Base-by-base conservation (phyloP, 169 alveolate genomes). In the Plasmodium inui region DNA sequence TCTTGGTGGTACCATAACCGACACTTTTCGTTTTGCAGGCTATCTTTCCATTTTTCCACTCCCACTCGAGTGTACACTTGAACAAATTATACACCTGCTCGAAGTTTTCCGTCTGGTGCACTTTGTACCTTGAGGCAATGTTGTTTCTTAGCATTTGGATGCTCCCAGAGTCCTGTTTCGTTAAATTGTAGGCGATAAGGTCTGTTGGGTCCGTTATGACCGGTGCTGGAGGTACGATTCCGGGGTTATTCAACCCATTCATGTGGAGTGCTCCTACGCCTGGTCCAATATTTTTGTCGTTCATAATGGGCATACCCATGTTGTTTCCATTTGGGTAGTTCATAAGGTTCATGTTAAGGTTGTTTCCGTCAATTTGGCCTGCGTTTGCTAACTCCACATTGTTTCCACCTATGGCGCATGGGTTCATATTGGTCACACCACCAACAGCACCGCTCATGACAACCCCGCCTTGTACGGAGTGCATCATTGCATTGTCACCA, bases 61-160 rank as follows among this genome's bases (percentile, higher is more conserved):
- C 90, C 94, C 94, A 89, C 50, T 89, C 89, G 53, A 89, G 73
- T 0, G 94, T 89, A 79, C 94, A 89, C 71, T 89, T 89, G 71
- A 61, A 89, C 73, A 89, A 57, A 89, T 89, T 89, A 34, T 61
- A 78, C n/a, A 89, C 94, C 72, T 89, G 94, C 71, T 89, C 94
- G 34, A 89, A 89, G 22, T 26, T 80, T 50, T 89, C 94, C 50
- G 89, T 79, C 79, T 89, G 94, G n/a, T 89, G 94, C 32, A 89
- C 73, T 57, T 89, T 89, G 67, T 89, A 89, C 72, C 89, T 89
- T 1, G 94, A 89, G 14, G 94, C 94, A 41, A 89, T 89, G 50
- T 89, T 89, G 72, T 89, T 89, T 79, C 94, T 89, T 32, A 89
- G 57, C 94, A 89, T 89, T 17, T 89, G 94, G 80, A 89, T 89